Conservation (phyloP, 345 rosid genomes). For the Anastatica hierochuntica region DNA sequence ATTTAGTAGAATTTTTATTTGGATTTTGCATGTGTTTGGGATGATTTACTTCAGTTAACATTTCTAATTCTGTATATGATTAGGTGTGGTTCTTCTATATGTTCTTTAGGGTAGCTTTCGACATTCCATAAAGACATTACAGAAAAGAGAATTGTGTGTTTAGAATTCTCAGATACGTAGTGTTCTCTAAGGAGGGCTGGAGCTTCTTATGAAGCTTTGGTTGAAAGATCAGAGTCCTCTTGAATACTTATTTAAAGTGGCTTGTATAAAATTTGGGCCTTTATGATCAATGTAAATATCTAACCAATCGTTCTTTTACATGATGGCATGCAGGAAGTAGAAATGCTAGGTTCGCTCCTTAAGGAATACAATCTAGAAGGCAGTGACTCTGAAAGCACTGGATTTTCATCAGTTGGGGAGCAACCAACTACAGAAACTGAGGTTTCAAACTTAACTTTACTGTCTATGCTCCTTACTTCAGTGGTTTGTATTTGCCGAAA, state of each 20-base stretch:
- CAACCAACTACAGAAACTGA: constrained; percentile 29
- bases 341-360: constrained; percentile 49
- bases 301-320: constrained; percentile 13
- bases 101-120: too few relatives aligned
- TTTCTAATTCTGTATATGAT: too few relatives aligned
- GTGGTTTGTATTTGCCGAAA: constrained; percentile 8
- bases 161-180: not conserved
- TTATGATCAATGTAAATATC: constrained; percentile 3
- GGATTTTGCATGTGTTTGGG: too few relatives aligned
- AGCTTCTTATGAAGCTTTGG: not conserved
- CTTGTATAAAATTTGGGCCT: not conserved
- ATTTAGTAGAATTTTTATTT: too few relatives aligned
- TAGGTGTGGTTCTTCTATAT: too few relatives aligned
- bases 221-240: not conserved
- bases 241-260: not conserved
- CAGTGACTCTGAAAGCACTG: constrained; percentile 28
- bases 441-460: constrained; percentile 27
- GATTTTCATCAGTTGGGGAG: constrained; percentile 11
- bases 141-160: not conserved
- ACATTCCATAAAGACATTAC: too few relatives aligned
- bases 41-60: too few relatives aligned
- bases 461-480: not conserved
- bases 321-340: constrained; percentile 29
- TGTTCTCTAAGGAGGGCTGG: not conserved
- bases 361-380: constrained; percentile 59